These are phyloP conservation scores for Dujonia santamariae DNA, from an alignment of 1,139 yeast species.

Conservation along the genomic window DNA sequence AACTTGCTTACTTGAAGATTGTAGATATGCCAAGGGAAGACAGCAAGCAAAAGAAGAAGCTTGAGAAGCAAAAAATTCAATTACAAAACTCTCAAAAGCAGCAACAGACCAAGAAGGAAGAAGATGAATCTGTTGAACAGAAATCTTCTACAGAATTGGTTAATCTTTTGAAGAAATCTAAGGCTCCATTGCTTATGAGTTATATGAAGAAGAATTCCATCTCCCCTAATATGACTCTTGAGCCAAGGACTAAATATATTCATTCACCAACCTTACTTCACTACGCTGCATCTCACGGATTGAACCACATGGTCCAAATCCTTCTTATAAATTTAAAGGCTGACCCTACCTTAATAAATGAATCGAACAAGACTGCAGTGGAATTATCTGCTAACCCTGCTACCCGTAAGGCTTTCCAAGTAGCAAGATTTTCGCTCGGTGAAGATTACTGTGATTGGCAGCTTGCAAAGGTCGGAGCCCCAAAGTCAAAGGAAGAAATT, in stretches of 20 bases:
- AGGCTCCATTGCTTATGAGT: slow-evolving; percentile 69
- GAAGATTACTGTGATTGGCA: slow-evolving; percentile 71
- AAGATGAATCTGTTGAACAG: slow-evolving; percentile 31
- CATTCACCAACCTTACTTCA: slow-evolving; percentile 76
- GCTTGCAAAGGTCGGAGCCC: slow-evolving; percentile 60
- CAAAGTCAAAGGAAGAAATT: slow-evolving; percentile 63
- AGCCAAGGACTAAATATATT: slow-evolving; percentile 51
- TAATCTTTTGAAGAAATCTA: slow-evolving; percentile 63
- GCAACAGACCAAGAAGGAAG: slow-evolving; percentile 17
- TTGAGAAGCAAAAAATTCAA: slow-evolving; percentile 20
- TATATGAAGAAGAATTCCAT: slow-evolving; percentile 60
- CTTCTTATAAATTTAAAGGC: slow-evolving; percentile 66
- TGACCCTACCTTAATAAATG: slow-evolving; percentile 60
- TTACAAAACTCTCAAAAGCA: slow-evolving; percentile 18
- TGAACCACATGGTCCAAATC: slow-evolving; percentile 64
- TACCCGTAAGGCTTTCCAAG: slow-evolving; percentile 59
- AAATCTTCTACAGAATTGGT: slow-evolving; percentile 58
- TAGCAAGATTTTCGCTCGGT: slow-evolving; percentile 65
- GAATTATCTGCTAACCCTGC: slow-evolving; percentile 43
- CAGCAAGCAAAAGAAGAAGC: slow-evolving; percentile 22
- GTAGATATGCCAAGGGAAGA: slow-evolving; percentile 55
- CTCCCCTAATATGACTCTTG: slow-evolving; percentile 45
- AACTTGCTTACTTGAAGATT: slow-evolving; percentile 58
- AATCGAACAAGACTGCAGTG: slow-evolving; percentile 57
- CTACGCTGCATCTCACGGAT: slow-evolving; percentile 68